Evolutionary conservation across 345 rosid species (phyloP).

Genomic region (Salix viminalis): DNA sequence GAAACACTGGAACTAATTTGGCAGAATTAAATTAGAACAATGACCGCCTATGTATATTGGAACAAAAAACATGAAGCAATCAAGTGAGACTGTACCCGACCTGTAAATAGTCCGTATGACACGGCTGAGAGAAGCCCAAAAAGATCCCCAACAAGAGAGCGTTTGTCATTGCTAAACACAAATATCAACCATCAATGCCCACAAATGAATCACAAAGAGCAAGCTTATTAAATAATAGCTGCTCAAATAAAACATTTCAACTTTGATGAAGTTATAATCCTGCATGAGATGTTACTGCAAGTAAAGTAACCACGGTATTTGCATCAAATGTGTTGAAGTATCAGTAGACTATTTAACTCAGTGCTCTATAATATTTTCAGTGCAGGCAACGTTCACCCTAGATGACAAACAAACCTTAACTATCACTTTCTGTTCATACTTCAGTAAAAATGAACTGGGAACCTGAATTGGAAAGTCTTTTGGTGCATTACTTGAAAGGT

Average conservation of each 20-base stretch:
- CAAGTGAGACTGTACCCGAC: slow-evolving; percentile 23
- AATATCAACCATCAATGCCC: slow-evolving; percentile 48
- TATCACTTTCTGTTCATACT: background rate
- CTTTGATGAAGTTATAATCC: slow-evolving; percentile 1
- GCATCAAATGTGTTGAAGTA: background rate
- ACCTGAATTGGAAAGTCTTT: background rate
- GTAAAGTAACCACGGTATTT: background rate
- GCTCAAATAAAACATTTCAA: slow-evolving; percentile 22
- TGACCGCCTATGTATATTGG: background rate
- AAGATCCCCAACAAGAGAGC: slow-evolving; percentile 87
- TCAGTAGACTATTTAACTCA: background rate
- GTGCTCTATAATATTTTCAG: background rate
- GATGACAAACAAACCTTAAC: background rate
- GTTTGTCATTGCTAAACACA: slow-evolving; percentile 73
- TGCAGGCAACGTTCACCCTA: background rate
- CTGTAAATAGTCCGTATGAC: slow-evolving; percentile 93
- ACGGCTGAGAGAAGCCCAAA: slow-evolving; percentile 95
- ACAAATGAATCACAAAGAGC: slow-evolving; percentile 22
- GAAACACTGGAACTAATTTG: slow-evolving; percentile 5
- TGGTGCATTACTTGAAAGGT: background rate
- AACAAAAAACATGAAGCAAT: background rate
- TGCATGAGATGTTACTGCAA: slow-evolving; percentile 14
- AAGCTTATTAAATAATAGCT: slow-evolving; percentile 11
- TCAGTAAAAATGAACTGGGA: background rate
- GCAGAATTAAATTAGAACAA: background rate